phyloP scores from a whole-genome alignment of 345 rosid genomes.

The Eucalyptus camaldulensis region DNA sequence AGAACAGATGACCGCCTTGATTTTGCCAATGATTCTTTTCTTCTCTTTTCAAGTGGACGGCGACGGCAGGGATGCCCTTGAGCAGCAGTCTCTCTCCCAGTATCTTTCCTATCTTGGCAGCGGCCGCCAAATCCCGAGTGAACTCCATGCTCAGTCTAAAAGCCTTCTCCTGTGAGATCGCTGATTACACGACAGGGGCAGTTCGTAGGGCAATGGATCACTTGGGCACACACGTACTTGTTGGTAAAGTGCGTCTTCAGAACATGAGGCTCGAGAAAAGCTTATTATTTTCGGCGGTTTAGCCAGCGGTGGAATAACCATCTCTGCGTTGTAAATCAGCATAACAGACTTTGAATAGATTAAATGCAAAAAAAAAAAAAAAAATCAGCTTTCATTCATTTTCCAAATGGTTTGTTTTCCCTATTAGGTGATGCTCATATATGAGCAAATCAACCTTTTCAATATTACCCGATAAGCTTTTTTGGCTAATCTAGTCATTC shows the following conservation, averaged over 20 bases:
- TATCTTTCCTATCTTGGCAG: slow-evolving; percentile 72
- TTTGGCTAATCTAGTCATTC: too few species aligned
- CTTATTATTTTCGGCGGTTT: slow-evolving; percentile 41
- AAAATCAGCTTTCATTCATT: rapidly evolving
- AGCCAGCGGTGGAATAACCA: slow-evolving; percentile 74
- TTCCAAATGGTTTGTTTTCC: too few species aligned
- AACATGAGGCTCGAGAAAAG: slow-evolving; percentile 65
- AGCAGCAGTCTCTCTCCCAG: slow-evolving; percentile 60
- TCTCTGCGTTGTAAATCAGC: slow-evolving; percentile 1
- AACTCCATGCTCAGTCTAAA: slow-evolving; percentile 45
- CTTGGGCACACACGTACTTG: slow-evolving; percentile 77
- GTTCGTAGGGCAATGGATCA: slow-evolving; percentile 57
- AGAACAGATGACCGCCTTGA: slow-evolving; percentile 75
- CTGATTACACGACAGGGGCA: slow-evolving; percentile 67
- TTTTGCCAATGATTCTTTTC: slow-evolving; percentile 76
- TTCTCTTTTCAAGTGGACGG: slow-evolving; percentile 49
- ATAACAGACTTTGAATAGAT: not conserved
- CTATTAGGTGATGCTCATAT: too few species aligned
- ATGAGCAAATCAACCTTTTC: rapidly evolving
- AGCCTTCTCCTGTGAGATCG: slow-evolving; percentile 77
- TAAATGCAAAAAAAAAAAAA: too few species aligned
- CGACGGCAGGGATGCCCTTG: slow-evolving; percentile 64
- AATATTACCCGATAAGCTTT: too few species aligned
- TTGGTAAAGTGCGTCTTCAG: slow-evolving; percentile 74
- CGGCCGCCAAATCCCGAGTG: slow-evolving; percentile 81